Evolutionary conservation across 2,329 filamentous ascomycete species (phyloP).

Genomic region (Ophiosphaerella narmari): DNA sequence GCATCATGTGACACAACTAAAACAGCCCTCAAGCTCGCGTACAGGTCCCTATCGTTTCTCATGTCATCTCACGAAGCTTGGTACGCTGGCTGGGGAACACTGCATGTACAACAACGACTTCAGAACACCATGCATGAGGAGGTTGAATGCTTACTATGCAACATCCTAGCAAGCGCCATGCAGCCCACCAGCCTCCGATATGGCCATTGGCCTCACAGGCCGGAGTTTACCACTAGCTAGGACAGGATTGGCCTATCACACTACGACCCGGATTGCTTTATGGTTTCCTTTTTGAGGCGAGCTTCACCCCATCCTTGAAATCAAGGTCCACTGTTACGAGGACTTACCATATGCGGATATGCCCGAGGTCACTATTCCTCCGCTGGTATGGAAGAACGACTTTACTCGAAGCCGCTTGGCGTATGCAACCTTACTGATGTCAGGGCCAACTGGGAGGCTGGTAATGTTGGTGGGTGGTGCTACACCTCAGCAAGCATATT

Average conservation of each 20-base stretch:
- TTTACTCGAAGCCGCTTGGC: conserved; percentile 32
- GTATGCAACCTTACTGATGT: conserved; percentile 36
- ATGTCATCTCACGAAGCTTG: neutral
- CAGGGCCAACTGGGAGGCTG: conserved; percentile 23
- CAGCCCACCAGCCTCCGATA: conserved; percentile 9
- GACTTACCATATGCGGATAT: conserved; percentile 10
- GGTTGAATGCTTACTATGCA: conserved; percentile 19
- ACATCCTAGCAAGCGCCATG: conserved; percentile 22
- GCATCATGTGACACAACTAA: neutral
- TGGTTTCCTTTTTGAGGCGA: conserved; percentile 16
- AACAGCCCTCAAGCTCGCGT: neutral
- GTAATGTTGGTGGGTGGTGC: conserved; percentile 18
- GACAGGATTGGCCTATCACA: conserved; percentile 17
- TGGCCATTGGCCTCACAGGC: conserved; percentile 12
- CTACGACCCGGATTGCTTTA: conserved; percentile 9
- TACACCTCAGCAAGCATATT: conserved; percentile 26
- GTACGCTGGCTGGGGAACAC: conserved; percentile 4
- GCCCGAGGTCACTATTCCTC: conserved; percentile 9
- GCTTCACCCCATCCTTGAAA: conserved; percentile 16
- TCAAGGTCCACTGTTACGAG: conserved; percentile 23
- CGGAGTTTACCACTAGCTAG: conserved; percentile 18
- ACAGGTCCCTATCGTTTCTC: neutral
- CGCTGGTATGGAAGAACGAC: conserved; percentile 14
- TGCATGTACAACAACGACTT: conserved; percentile 7
- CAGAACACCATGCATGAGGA: conserved; percentile 5